Conservation (phyloP, 257 asterid species). For the Perilla frutescens region DNA sequence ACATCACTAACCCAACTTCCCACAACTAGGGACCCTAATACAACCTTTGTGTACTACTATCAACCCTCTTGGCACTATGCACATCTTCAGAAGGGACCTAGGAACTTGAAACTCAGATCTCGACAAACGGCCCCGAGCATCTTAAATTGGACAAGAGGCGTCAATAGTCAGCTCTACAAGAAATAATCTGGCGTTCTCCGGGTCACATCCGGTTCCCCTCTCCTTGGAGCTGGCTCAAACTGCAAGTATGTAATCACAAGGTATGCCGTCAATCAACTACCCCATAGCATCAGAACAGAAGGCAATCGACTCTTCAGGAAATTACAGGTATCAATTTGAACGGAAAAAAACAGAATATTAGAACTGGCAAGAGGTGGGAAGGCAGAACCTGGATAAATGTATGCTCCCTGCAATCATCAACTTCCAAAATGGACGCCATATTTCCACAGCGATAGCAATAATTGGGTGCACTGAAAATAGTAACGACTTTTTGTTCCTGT, state of each 20-base stretch:
- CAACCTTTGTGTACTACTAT: conserved; percentile 39
- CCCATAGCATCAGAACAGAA: not conserved
- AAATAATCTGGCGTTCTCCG: conserved; percentile 82
- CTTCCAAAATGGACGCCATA: conserved; percentile 87
- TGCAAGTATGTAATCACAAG: conserved; percentile 35
- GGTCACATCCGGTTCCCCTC: conserved; percentile 83
- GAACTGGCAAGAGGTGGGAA: conserved; percentile 18
- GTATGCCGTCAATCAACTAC: not conserved
- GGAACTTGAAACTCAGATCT: conserved; percentile 30
- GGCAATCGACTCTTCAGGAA: not conserved
- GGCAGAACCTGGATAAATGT: conserved; percentile 69
- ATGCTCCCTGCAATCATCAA: conserved; percentile 78
- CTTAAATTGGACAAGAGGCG: conserved; percentile 29
- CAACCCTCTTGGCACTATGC: conserved; percentile 44
- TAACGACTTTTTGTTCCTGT: conserved; percentile 86
- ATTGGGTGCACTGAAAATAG: conserved; percentile 84
- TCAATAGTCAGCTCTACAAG: conserved; percentile 46
- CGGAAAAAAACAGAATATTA: conserved; percentile 6
- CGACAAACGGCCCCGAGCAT: conserved; percentile 29
- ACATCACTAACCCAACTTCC: conserved; percentile 42
- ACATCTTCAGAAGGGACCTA: conserved; percentile 22
- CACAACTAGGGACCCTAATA: conserved; percentile 41
- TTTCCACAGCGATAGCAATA: conserved; percentile 89
- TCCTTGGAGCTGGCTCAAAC: conserved; percentile 90
- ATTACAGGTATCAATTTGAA: not conserved